Evolutionary conservation across 169 alveolate genomes (phyloP), one percentile per base, ranked within the genome.

Genomic region (Plasmodium blacklocki): DNA sequence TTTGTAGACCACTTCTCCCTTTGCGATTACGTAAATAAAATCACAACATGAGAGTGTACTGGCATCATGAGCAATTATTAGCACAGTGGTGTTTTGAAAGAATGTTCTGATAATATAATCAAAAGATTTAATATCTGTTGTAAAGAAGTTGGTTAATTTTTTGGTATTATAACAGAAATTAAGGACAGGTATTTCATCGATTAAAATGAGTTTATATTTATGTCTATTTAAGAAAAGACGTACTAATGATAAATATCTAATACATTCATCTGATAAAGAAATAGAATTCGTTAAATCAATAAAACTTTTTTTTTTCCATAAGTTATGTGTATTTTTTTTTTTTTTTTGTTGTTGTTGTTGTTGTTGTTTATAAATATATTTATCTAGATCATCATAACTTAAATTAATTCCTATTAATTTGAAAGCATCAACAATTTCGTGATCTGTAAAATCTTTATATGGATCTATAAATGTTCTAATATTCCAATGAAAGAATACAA

Each of bases 101-200:
- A 88, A 93, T 52, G 72, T 89, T 39, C 91, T 66, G 21, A 93
- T 86, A 5, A 86, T 72, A 47, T 71, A 86, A 45, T 72, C 75
- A 60, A 86, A 73, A 14, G 92, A 58, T 19, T 86, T 86, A 3
- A 72, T 15, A 52, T 86, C 73, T 0, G 47, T 70, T 6, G 76
- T 45, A 19, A 86, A 86, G 32, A 88, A 76, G 11, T 73, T 63
- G 50, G 14, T 78, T 0, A 58, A 5, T 21, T 73, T 50, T 7
- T 26, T 59, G 26, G 63, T 68, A 54, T 23, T 60, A 14, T 62
- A n/a, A 29, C 52, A 43, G 7, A 74, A 68, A 23, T 73, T 76
- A 0, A 88, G 5, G 0, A 74, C 87, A 6, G 97, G 97, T 32
- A 96, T 96, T 72, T 95, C 97, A 73, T 95, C 97, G 23, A 95